Conservation (phyloP, 78 protist genomes). For the Chrysochromulina tobinii region DNA sequence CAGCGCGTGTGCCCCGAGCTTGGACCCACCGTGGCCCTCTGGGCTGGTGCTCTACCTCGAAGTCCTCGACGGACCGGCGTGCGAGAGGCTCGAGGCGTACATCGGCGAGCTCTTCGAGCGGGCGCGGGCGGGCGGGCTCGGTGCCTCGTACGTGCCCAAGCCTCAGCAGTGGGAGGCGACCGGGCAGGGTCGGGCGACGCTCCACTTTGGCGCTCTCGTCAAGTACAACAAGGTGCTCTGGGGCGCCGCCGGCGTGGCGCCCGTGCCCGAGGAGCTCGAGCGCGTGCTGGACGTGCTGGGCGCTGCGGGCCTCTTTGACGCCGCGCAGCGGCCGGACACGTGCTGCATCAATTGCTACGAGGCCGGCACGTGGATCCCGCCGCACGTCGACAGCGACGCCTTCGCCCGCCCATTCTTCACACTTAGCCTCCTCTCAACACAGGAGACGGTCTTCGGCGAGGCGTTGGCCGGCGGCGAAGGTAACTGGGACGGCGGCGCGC, state of each 20-base stretch:
- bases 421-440: neutral
- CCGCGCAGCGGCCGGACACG: conserved; percentile 16
- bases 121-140: no score
- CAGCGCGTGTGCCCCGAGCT: no score
- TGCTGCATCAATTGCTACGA: neutral
- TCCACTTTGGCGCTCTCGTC: conserved; percentile 11
- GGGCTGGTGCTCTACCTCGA: no score
- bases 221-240: neutral
- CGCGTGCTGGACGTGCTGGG: neutral
- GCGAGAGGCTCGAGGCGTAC: no score
- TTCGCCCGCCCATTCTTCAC: conserved; percentile 31
- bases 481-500: neutral
- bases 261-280: neutral
- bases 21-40: no score
- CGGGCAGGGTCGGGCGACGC: conserved; percentile 1
- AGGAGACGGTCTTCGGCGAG: neutral
- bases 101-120: no score
- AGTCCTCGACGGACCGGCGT: no score
- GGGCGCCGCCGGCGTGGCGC: neutral
- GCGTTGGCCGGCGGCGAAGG: neutral
- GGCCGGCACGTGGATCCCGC: conserved; percentile 17
- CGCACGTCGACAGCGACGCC: conserved; percentile 40
- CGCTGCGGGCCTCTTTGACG: neutral
- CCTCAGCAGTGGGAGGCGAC: neutral
- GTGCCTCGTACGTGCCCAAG: neutral